These are phyloP conservation scores for Fagus sylvatica DNA, from an alignment of 306 rosid species.

Conservation along the genomic window DNA sequence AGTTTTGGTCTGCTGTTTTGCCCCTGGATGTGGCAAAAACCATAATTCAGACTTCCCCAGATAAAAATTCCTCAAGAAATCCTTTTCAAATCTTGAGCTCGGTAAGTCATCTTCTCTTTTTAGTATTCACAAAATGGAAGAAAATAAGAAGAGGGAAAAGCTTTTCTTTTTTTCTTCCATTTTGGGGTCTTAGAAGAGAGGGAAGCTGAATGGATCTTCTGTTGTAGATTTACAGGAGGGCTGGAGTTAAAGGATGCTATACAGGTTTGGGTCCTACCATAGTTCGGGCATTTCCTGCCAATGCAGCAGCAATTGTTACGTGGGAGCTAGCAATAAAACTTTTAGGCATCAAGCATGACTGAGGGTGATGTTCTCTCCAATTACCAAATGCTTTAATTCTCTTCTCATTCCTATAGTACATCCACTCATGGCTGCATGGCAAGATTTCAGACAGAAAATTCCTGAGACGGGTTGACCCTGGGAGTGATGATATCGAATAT, in stretches of 20 bases:
- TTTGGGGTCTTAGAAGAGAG: background rate
- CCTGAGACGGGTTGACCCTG: background rate
- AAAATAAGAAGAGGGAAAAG: background rate
- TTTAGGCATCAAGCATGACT: conserved; percentile 60
- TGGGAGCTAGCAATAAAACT: conserved; percentile 92
- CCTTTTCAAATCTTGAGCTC: conserved; percentile 66
- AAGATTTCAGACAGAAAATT: background rate
- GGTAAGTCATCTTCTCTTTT: conserved; percentile 42
- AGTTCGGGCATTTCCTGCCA: conserved; percentile 88
- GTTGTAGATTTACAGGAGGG: conserved; percentile 60
- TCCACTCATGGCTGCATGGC: background rate
- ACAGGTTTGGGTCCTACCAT: conserved; percentile 86
- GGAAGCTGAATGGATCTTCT: conserved; percentile 12
- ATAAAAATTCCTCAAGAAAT: conserved; percentile 55
- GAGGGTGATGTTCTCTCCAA: conserved; percentile 24
- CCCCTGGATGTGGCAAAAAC: conserved; percentile 97
- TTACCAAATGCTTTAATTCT: background rate
- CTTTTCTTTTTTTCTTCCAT: background rate
- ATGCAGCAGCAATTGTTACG: conserved; percentile 82
- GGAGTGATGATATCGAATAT: background rate
- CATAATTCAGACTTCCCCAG: conserved; percentile 76
- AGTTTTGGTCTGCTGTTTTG: conserved; percentile 91
- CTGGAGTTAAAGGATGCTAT: conserved; percentile 87
- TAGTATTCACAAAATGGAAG: background rate
- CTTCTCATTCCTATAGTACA: background rate